Conservation (phyloP, 306 rosid genomes). For the Fragaria vesca region DNA sequence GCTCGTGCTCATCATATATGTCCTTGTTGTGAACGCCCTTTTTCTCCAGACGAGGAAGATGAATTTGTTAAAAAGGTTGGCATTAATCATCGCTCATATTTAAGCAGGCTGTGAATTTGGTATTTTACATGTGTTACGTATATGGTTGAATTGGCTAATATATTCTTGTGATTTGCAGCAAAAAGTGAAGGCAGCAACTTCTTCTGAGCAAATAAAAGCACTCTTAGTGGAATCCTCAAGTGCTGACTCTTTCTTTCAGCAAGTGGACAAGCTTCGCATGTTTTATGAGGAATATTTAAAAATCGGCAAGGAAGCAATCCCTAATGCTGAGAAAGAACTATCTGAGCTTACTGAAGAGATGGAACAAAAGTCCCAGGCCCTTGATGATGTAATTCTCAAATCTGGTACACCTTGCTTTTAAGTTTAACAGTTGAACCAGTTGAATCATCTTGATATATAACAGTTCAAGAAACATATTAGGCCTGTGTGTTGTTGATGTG, state of each 20-base stretch:
- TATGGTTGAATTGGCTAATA: conserved; percentile 29
- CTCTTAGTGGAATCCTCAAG: conserved; percentile 65
- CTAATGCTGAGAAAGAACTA: conserved; percentile 72
- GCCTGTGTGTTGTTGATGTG: conserved; percentile 1
- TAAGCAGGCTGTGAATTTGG: conserved; percentile 2
- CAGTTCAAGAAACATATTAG: conserved; percentile 11
- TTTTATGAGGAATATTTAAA: conserved; percentile 82
- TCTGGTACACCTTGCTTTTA: conserved; percentile 27
- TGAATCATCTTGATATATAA: not conserved
- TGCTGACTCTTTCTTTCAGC: conserved; percentile 77
- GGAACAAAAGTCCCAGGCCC: conserved; percentile 68
- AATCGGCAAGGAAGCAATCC: conserved; percentile 71
- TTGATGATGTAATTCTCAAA: conserved; percentile 70
- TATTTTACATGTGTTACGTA: conserved; percentile 1
- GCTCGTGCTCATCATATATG: conserved; percentile 90
- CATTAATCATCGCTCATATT: conserved; percentile 24
- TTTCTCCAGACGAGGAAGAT: conserved; percentile 91
- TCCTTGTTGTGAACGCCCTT: conserved; percentile 95
- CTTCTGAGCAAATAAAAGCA: conserved; percentile 78
- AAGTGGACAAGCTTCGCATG: conserved; percentile 84
- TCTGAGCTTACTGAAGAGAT: conserved; percentile 58
- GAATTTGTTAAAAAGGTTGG: conserved; percentile 86
- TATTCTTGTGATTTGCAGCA: conserved; percentile 56
- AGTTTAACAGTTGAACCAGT: conserved; percentile 6
- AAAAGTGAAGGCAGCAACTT: conserved; percentile 76